These are phyloP conservation scores for Thielaviopsis populi DNA, from an alignment of 2,329 filamentous ascomycete species.

Conservation along the genomic window DNA sequence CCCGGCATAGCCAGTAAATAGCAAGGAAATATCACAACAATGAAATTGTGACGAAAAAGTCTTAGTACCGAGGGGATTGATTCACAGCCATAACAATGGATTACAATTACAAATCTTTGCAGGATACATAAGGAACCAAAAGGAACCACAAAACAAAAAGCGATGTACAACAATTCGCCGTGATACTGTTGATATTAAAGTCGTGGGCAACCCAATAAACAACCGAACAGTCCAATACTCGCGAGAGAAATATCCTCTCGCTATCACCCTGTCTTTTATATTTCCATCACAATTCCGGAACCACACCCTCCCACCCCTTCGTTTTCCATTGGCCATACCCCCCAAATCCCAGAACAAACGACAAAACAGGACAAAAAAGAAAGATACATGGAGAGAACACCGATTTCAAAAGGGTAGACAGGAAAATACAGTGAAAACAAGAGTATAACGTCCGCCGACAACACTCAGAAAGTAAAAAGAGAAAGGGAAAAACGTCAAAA, in stretches of 20 bases:
- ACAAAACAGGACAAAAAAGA: neutral
- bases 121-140: neutral
- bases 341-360: conserved; percentile 5
- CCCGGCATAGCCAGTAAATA: neutral
- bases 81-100: neutral
- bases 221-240: neutral
- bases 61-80: neutral
- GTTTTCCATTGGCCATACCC: conserved; percentile 3
- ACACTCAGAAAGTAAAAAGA: neutral
- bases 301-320: neutral
- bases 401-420: neutral
- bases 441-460: conserved; percentile 3
- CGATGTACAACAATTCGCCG: neutral
- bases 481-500: neutral
- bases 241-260: neutral
- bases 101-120: neutral
- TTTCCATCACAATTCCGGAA: conserved; percentile 4
- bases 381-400: neutral
- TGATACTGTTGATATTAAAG: neutral
- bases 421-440: conserved; percentile 6
- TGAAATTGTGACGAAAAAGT: neutral
- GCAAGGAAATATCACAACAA: neutral
- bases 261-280: conserved; percentile 7
- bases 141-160: neutral
- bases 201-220: neutral